Percentiles rank a stretch among this genome's conserved stretches.
These are phyloP conservation scores for Sphagnurus paluster DNA, from an alignment of 1,284 basidiomycete genomes.

Conservation along the genomic window DNA sequence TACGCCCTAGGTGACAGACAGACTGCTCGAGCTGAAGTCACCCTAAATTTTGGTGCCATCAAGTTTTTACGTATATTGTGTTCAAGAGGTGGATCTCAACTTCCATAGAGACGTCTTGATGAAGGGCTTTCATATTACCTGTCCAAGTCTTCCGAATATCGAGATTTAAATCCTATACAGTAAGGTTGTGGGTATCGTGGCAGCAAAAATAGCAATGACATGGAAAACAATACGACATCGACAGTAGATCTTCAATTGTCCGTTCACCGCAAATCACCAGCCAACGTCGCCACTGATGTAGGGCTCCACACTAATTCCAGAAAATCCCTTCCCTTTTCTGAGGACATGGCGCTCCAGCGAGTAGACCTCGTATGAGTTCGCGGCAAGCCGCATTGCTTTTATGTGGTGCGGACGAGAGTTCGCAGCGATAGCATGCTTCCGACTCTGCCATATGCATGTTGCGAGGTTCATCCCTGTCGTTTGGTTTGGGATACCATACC, in stretches of 20 bases:
- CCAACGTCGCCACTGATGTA: constrained; percentile 72
- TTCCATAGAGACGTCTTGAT: not conserved
- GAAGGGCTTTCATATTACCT: not conserved
- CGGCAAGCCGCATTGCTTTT: constrained; percentile 79
- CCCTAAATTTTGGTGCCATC: no score
- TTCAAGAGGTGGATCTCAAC: no score
- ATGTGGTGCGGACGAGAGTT: constrained; percentile 80
- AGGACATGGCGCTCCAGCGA: constrained; percentile 75
- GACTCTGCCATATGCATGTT: constrained; percentile 94
- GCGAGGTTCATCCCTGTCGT: constrained; percentile 82
- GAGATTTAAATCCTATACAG: not conserved
- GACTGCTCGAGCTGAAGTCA: no score
- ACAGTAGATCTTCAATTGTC: not conserved
- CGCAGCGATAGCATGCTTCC: constrained; percentile 78
- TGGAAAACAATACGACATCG: constrained; percentile 4
- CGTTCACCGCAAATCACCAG: constrained; percentile 42
- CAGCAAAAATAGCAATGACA: not conserved
- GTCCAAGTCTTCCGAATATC: not conserved
- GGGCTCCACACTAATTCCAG: constrained; percentile 52
- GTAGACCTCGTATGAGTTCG: constrained; percentile 78
- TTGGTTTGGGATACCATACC: constrained; percentile 86
- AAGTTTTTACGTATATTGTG: no score
- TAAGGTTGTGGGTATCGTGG: not conserved
- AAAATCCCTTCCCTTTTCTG: constrained; percentile 61
- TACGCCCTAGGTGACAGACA: no score